These are phyloP conservation scores for Blastocystis hominis DNA, from an alignment of 352 stramenopile genomes.

Conservation along the genomic window DNA sequence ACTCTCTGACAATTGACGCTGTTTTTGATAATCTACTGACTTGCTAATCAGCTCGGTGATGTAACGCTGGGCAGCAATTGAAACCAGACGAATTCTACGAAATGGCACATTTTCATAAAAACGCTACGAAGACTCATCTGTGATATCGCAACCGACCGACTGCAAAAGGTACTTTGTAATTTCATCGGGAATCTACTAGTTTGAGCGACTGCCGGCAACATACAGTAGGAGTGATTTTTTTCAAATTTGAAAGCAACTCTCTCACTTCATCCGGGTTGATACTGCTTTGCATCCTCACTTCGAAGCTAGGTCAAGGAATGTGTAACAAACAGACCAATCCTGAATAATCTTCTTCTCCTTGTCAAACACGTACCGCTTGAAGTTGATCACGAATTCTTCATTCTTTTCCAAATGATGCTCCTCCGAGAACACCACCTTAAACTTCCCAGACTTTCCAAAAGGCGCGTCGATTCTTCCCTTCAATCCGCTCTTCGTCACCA, in stretches of 20 bases:
- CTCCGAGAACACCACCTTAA: constrained; percentile 50
- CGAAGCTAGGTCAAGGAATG: not conserved
- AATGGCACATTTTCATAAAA: not conserved
- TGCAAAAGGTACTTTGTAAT: constrained; percentile 44
- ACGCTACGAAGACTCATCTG: constrained; percentile 4
- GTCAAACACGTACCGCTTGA: constrained; percentile 52
- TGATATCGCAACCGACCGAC: constrained; percentile 13
- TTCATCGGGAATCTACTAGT: constrained; percentile 34
- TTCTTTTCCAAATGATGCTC: constrained; percentile 35
- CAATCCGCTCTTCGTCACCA: constrained; percentile 64
- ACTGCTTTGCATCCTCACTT: not conserved
- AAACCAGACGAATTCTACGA: constrained; percentile 45
- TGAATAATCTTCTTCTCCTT: constrained; percentile 57
- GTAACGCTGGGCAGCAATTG: constrained; percentile 10
- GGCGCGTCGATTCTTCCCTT: constrained; percentile 67
- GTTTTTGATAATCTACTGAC: not conserved
- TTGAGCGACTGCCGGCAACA: not conserved
- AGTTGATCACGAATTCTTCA: constrained; percentile 42
- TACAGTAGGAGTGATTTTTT: constrained; percentile 31
- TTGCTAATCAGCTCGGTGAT: constrained; percentile 18
- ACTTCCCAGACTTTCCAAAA: constrained; percentile 74
- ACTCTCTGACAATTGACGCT: not conserved
- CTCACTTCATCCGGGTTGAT: not conserved
- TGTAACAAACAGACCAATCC: not conserved
- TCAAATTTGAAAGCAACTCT: not conserved